Evolutionary conservation across 805 yeast species (phyloP).

Genomic region (Cyberlindnera suaveolens): DNA sequence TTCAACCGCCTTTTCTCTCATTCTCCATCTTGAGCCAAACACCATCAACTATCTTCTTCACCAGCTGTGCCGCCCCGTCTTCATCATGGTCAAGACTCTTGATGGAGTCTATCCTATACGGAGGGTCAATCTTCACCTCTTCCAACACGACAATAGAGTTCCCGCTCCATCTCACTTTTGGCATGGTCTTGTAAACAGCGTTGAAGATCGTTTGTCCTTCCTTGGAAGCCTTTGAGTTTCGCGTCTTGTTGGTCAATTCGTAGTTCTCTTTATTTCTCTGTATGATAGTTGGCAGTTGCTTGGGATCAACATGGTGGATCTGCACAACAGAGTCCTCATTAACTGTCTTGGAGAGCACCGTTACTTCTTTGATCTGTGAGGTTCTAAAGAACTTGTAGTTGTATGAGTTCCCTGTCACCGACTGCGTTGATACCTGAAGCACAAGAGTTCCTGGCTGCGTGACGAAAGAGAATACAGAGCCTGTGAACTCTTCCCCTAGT

Average conservation of each 20-base stretch:
- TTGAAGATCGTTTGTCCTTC: conserved; percentile 42
- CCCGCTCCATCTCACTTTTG: conserved; percentile 39
- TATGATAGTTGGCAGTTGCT: conserved; percentile 10
- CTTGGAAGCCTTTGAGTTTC: conserved; percentile 31
- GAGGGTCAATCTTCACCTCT: conserved; percentile 39
- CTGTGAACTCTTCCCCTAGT: conserved; percentile 51
- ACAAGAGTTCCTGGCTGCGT: conserved; percentile 33
- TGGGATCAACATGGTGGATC: conserved; percentile 12
- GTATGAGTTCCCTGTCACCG: conserved; percentile 9
- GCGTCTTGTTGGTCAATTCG: conserved; percentile 19
- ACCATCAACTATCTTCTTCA: conserved; percentile 44
- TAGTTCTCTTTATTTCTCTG: conserved; percentile 19
- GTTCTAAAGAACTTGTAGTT: conserved; percentile 49
- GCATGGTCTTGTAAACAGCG: conserved; percentile 35
- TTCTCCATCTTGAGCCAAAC: conserved; percentile 39
- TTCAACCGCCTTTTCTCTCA: conserved; percentile 48
- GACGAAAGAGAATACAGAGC: conserved; percentile 57
- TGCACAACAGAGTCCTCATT: conserved; percentile 14
- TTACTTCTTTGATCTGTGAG: conserved; percentile 48
- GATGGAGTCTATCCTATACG: conserved; percentile 30
- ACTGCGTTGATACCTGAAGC: conserved; percentile 16
- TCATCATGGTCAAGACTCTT: conserved; percentile 12
- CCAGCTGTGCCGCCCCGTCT: conserved; percentile 29
- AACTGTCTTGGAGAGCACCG: conserved; percentile 36
- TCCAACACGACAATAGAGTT: conserved; percentile 39